These are phyloP conservation scores for Moringa oleifera DNA, from an alignment of 345 rosid species.

Conservation along the genomic window DNA sequence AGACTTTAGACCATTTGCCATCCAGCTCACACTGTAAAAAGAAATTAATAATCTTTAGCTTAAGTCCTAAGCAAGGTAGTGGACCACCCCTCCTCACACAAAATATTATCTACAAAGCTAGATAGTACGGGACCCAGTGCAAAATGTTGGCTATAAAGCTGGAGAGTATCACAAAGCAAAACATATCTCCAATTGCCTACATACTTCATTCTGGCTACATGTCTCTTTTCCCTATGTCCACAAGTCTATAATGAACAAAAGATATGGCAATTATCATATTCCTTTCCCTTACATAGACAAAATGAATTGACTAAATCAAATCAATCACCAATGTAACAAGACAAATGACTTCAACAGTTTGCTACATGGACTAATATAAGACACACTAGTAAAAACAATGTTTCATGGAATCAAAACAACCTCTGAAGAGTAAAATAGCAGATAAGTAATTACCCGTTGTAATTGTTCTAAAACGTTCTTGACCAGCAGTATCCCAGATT, in stretches of 20 bases:
- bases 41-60: no score
- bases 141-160: no score
- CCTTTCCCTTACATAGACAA: neutral
- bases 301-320: no score
- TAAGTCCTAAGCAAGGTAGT: neutral
- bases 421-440: neutral
- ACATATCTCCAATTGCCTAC: neutral
- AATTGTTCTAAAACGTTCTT: conserved; percentile 54
- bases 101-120: no score
- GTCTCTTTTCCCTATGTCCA: neutral
- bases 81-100: neutral
- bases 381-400: neutral
- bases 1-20: no score
- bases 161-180: no score
- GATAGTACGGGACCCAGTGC: no score
- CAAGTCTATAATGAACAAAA: neutral
- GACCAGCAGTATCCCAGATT: conserved; percentile 70
- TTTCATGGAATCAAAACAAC: neutral
- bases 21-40: no score
- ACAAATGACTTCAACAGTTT: neutral
- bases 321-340: neutral
- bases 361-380: neutral
- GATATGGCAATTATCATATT: neutral
- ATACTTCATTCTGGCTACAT: neutral
- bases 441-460: conserved; percentile 36